Evolutionary conservation across 129 eudicot genomes (phyloP), one percentile per base, ranked within the genome.

Genomic region (Apium graveolens): DNA sequence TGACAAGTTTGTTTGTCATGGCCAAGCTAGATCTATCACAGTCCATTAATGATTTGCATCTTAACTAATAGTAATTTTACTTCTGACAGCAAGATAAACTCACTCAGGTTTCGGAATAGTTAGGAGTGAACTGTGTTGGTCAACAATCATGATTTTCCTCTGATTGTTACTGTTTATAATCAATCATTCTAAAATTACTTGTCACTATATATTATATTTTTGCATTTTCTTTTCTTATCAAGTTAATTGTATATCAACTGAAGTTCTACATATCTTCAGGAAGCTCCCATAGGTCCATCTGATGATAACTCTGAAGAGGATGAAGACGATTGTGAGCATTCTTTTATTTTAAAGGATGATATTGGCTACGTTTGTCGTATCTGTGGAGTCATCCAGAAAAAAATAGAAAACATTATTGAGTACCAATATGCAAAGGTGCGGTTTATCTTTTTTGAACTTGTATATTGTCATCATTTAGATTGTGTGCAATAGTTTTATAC

Each of bases 291-390:
- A 48, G 86, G 71, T 76, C 35, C 78, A 63, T 46, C 76, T 69
- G 81, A 84, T 78, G 87, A 84, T 72, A 46, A 73, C 44, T 41
- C 37, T 70, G 74, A 37, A 83, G 85, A 82, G 53, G 87, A 77
- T 16, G 92, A 63, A 44, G 92, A 91, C 74, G 97, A 92, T 11
- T 95, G 98, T 77, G 98, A 95, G 76, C 97, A 95, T 86, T 86
- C 92, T 21, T 91, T 80, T 84, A 86, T 95, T 48, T 76, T 95
- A 75, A 95, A 95, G 85, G 97, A 95, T 81, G 97, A 95, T 74
- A 82, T 95, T 62, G 98, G 98, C 77, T 86, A 83, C 74, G 98
- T 91, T 11, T 95, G 98, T 60, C 93, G 98, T 45, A 86, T 91
- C 10, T 94, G 98, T 84, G 98, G 98, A 76, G 87, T 91, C 45